A percentile compares a stretch with the other conserved stretches of the same genome.
These are phyloP conservation scores for Closterium sp. DNA, from an alignment of 139 green algal genomes.

Conservation along the genomic window DNA sequence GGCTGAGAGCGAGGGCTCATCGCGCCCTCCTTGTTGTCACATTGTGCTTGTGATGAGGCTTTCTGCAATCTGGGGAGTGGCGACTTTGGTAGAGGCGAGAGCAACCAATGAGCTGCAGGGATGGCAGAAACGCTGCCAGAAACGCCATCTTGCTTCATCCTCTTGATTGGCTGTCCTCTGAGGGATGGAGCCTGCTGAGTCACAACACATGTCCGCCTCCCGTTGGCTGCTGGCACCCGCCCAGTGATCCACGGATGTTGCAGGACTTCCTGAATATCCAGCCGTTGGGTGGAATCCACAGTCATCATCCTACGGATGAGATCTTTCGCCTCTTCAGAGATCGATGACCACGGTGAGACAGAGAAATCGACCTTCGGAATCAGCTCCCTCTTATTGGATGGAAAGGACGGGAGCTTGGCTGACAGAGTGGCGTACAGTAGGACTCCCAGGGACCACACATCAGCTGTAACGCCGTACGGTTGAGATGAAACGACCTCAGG, in stretches of 20 bases:
- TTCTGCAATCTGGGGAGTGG: neutral
- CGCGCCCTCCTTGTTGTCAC: neutral
- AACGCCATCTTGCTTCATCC: neutral
- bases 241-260: neutral
- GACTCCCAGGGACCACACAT: slow-evolving; percentile 21
- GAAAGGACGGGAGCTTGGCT: neutral
- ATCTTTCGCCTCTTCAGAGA: slow-evolving; percentile 15
- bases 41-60: neutral
- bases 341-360: slow-evolving; percentile 1
- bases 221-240: neutral
- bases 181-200: neutral
- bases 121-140: too few relatives aligned
- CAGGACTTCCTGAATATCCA: neutral
- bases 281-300: neutral
- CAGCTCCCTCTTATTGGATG: neutral
- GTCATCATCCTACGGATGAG: slow-evolving; percentile 19
- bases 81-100: too few relatives aligned
- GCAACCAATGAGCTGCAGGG: neutral
- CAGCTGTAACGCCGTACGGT: slow-evolving; percentile 11
- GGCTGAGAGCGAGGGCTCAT: neutral
- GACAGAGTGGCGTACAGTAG: slow-evolving; percentile 28
- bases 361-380: neutral
- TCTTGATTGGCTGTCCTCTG: neutral
- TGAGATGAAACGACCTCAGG: slow-evolving; percentile 17
- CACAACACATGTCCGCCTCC: neutral